Evolutionary conservation across 306 rosid species (phyloP).

Genomic region (Medicago arabica): DNA sequence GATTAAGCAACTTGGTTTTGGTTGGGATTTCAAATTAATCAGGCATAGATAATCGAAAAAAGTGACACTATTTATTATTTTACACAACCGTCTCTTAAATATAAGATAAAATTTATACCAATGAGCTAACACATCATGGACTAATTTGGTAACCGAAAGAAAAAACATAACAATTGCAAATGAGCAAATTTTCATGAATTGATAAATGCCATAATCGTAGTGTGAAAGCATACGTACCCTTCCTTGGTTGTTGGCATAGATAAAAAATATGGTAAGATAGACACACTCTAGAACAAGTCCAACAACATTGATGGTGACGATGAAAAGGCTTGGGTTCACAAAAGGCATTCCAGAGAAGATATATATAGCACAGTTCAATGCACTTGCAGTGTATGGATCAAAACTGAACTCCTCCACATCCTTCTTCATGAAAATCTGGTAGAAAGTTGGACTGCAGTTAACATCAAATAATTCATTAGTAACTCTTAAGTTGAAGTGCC

Average conservation of each 20-base stretch:
- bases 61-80: too few relatives aligned
- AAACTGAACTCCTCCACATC: conserved; percentile 67
- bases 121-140: too few relatives aligned
- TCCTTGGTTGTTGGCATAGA: conserved; percentile 52
- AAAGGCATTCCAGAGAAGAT: conserved; percentile 81
- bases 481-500: too few relatives aligned
- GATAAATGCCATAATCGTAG: too few relatives aligned
- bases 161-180: background rate
- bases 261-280: conserved; percentile 57
- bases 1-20: background rate
- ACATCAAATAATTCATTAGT: too few relatives aligned
- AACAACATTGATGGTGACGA: conserved; percentile 50
- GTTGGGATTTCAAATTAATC: too few relatives aligned
- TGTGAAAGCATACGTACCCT: conserved; percentile 45
- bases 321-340: conserved; percentile 70
- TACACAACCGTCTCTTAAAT: too few relatives aligned
- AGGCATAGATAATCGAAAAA: too few relatives aligned
- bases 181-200: too few relatives aligned
- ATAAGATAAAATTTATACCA: too few relatives aligned
- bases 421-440: conserved; percentile 55
- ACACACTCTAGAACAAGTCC: conserved; percentile 51
- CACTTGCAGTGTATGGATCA: conserved; percentile 63
- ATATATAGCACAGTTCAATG: conserved; percentile 74
- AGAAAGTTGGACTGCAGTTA: conserved; percentile 71
- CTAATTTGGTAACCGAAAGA: too few relatives aligned